Conservation (phyloP, 1,284 basidiomycete genomes). For the Entoloma clypeatum region DNA sequence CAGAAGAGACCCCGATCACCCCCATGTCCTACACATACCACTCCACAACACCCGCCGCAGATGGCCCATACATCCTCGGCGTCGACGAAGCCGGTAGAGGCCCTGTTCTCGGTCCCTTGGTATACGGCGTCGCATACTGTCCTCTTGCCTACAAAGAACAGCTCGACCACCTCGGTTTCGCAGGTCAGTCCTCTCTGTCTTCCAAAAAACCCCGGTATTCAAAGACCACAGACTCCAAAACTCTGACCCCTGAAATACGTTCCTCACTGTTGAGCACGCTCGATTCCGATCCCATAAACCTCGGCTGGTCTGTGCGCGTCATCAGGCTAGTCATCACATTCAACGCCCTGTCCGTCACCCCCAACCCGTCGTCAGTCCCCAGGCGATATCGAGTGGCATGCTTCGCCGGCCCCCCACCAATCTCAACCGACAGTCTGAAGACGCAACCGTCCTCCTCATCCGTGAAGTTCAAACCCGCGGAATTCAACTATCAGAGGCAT, state of each 20-base stretch:
- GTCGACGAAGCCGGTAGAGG: conserved; percentile 97
- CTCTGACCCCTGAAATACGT: conserved; percentile 73
- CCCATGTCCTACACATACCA: conserved; percentile 82
- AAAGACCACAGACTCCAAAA: conserved; percentile 77
- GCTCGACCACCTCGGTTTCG: conserved; percentile 84
- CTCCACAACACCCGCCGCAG: conserved; percentile 61
- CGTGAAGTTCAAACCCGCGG: conserved; percentile 78
- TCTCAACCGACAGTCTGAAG: conserved; percentile 89
- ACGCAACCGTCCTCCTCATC: conserved; percentile 89
- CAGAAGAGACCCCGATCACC: conserved; percentile 51
- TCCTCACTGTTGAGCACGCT: conserved; percentile 59
- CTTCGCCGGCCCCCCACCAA: conserved; percentile 80
- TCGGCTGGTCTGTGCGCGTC: conserved; percentile 84
- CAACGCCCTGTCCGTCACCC: conserved; percentile 1
- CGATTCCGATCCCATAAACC: conserved; percentile 59
- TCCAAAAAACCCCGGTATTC: neutral
- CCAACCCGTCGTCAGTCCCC: conserved; percentile 58
- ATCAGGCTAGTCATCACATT: conserved; percentile 45
- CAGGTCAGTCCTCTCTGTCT: conserved; percentile 46
- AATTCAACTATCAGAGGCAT: conserved; percentile 78
- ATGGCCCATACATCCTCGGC: conserved; percentile 82
- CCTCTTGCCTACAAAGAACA: conserved; percentile 73
- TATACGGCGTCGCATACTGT: conserved; percentile 95
- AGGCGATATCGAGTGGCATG: conserved; percentile 92
- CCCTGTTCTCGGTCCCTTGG: conserved; percentile 90